Conservation (phyloP, 2,329 filamentous ascomycete species). For the Aspergillus quadrilineatus region DNA sequence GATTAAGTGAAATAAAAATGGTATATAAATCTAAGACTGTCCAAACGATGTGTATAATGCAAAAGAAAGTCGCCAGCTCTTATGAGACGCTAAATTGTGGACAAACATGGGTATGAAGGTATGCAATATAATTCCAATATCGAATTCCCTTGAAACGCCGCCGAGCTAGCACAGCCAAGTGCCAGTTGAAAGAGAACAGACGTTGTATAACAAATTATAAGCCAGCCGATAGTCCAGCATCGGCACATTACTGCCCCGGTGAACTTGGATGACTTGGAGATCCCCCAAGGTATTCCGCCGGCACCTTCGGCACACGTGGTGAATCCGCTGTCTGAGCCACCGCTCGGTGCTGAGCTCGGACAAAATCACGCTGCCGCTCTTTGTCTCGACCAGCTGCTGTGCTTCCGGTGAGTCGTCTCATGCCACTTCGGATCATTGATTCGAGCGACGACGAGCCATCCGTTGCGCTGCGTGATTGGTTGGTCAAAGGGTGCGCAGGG, state of each 20-base stretch:
- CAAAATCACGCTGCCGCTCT: slow-evolving; percentile 45
- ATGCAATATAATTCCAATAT: slow-evolving; percentile 10
- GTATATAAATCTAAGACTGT: slow-evolving; percentile 5
- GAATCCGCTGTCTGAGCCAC: slow-evolving; percentile 39
- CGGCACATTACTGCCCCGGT: slow-evolving; percentile 24
- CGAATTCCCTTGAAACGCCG: slow-evolving; percentile 8
- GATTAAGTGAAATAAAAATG: background rate
- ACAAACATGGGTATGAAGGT: slow-evolving; percentile 12
- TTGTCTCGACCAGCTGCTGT: slow-evolving; percentile 42
- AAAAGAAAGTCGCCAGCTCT: slow-evolving; percentile 2
- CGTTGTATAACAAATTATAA: background rate
- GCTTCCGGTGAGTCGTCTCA: slow-evolving; percentile 49
- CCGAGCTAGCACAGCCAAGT: slow-evolving; percentile 4
- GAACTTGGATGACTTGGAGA: slow-evolving; percentile 38
- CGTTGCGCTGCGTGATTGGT: slow-evolving; percentile 34
- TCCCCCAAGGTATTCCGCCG: slow-evolving; percentile 46
- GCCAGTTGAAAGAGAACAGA: background rate
- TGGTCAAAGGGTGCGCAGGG: slow-evolving; percentile 21
- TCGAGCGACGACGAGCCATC: slow-evolving; percentile 47
- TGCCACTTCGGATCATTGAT: slow-evolving; percentile 47
- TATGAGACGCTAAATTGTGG: slow-evolving; percentile 9
- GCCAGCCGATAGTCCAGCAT: background rate
- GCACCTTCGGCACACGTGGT: slow-evolving; percentile 49
- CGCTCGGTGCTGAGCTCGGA: slow-evolving; percentile 45
- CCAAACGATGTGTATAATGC: slow-evolving; percentile 13